A percentile compares a stretch with the other conserved stretches of the same genome.
Evolutionary conservation across 2,329 filamentous ascomycete genomes (phyloP).

Genomic region (Biscogniauxia mediterranea): DNA sequence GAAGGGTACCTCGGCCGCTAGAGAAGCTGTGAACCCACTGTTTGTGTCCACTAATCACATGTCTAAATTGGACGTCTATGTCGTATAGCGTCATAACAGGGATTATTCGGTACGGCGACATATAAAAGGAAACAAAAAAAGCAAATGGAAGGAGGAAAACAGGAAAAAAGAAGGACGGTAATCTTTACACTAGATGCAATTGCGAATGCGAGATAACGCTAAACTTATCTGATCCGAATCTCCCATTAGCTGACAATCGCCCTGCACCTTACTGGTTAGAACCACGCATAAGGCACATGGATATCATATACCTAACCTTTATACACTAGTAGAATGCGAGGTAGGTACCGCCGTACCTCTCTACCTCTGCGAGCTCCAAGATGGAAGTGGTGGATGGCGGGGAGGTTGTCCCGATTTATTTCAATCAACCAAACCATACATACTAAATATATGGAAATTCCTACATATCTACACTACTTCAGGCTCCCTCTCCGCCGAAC

Average conservation of each 20-base stretch:
- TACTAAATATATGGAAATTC: no score
- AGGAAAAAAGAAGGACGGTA: background rate
- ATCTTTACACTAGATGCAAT: background rate
- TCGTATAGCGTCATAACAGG: background rate
- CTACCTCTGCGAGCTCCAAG: no score
- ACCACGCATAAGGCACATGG: no score
- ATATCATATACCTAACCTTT: no score
- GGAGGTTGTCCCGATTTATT: no score
- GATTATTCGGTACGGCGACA: background rate
- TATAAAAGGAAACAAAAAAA: background rate
- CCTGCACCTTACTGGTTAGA: slow-evolving; percentile 13
- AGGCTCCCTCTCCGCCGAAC: no score
- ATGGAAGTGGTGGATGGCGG: no score
- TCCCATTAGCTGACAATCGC: slow-evolving; percentile 12
- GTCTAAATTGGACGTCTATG: background rate
- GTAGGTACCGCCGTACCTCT: no score
- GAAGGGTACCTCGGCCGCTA: background rate
- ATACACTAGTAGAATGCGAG: no score
- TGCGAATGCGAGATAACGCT: slow-evolving; percentile 16
- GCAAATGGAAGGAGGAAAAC: background rate
- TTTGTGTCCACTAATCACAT: background rate
- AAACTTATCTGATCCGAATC: slow-evolving; percentile 19
- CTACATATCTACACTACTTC: no score
- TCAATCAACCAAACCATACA: no score
- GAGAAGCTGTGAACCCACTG: background rate